Percentiles rank a stretch among this genome's conserved stretches.
These are phyloP conservation scores for Irpex rosettiformis DNA, from an alignment of 1,284 basidiomycete genomes.

Conservation along the genomic window DNA sequence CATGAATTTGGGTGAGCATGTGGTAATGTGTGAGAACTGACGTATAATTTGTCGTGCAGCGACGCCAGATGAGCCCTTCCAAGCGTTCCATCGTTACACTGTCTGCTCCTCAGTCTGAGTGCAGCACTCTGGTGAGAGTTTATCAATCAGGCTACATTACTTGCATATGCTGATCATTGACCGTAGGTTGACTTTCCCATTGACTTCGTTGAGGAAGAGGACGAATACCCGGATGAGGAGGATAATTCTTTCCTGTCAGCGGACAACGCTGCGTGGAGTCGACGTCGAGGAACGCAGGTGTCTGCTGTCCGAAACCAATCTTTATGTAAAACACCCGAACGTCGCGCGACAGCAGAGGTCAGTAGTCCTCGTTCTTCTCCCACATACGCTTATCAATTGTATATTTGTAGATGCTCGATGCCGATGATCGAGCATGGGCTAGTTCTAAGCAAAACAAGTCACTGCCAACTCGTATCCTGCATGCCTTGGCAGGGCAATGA, in stretches of 20 bases:
- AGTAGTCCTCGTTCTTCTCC: neutral
- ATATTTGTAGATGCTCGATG: constrained; percentile 12
- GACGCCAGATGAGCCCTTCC: constrained; percentile 17
- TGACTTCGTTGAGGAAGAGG: constrained; percentile 9
- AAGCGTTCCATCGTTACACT: constrained; percentile 16
- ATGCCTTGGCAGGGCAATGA: constrained; percentile 15
- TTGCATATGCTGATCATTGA: neutral
- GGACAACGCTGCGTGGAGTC: constrained; percentile 13
- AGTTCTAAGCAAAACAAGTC: constrained; percentile 8
- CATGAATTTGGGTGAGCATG: constrained; percentile 7
- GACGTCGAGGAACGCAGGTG: neutral
- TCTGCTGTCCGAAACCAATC: neutral
- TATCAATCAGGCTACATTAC: neutral
- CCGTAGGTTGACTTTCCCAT: constrained; percentile 26
- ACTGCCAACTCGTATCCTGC: constrained; percentile 13
- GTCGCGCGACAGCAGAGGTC: constrained; percentile 9
- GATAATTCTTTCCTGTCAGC: constrained; percentile 5
- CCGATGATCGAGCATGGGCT: constrained; percentile 15
- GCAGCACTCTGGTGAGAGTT: constrained; percentile 28
- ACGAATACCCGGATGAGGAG: neutral
- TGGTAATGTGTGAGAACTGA: constrained; percentile 1
- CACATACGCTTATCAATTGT: neutral
- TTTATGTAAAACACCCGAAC: neutral
- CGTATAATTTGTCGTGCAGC: constrained; percentile 15
- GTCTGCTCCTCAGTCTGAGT: constrained; percentile 27